Base-by-base conservation (phyloP, 2,329 filamentous ascomycete species). In the Clarireedia paspali region DNA sequence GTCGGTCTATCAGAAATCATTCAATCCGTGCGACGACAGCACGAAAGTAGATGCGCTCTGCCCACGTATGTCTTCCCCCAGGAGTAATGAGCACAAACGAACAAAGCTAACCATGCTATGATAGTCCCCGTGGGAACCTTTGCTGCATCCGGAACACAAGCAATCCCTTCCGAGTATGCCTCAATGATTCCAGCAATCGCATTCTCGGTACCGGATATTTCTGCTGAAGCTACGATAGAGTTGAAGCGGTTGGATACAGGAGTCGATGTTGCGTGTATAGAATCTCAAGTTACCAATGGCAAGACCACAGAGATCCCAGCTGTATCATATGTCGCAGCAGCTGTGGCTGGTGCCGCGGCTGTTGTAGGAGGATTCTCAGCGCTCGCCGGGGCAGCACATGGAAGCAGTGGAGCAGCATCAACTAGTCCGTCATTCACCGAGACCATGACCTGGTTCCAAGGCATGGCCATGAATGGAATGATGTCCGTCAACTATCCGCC, bases 381-480 rank as follows among this genome's bases (percentile, higher is more conserved):
- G 30, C 72, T 86, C 17, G 81, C 81, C 50, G 77, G 82, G 39
- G 81, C 78, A 7, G 71, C 84, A 17, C 77, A 79, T 26, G 57
- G 70, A 66, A 62, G 70, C 71, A 52, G 78, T 17, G 73, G 73
- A 45, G 45, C 50, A 12, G 77, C 83, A 2, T 79, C 86, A 10
- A 76, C 85, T 42, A 94, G 89, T 64, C 94, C 94, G 26, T 89
- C 86, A 53, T 96, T 97, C 69, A 79, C 79, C 46, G 89, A 96
- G 67, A 84, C 95, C 48, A 80, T 96, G 63, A 84, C 86, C 59
- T 95, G 89, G 82, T 96, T 97, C 71, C 91, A 97, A 72, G 86
- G 87, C 50, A 88, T 97, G 78, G 91, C 94, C 27, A 87, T 94
- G 76, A 96, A 94, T 71, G 91, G 94, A 62, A 97, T 97, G 94